Evolutionary conservation across 2,329 filamentous ascomycete genomes (phyloP).

Genomic region (Phyllosticta ampelicida): DNA sequence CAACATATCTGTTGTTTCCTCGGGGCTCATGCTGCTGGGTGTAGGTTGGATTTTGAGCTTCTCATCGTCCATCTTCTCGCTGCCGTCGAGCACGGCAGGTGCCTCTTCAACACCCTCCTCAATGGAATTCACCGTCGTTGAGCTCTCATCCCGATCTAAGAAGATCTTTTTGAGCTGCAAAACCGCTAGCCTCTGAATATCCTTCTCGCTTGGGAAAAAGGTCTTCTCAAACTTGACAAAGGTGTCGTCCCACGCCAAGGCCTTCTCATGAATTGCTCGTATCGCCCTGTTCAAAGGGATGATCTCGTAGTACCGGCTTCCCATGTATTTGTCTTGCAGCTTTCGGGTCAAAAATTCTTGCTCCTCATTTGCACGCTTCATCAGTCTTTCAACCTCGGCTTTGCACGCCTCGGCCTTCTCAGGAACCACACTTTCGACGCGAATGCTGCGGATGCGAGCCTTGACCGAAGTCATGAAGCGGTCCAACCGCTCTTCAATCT

Average conservation of each 20-base stretch:
- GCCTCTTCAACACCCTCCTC: slow-evolving; percentile 51
- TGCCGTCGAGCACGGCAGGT: slow-evolving; percentile 14
- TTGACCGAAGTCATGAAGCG: slow-evolving; percentile 84
- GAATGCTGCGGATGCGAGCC: slow-evolving; percentile 73
- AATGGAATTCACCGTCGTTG: slow-evolving; percentile 58
- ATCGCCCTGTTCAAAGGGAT: slow-evolving; percentile 86
- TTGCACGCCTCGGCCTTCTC: slow-evolving; percentile 78
- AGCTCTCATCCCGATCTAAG: slow-evolving; percentile 71
- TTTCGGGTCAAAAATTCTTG: slow-evolving; percentile 62
- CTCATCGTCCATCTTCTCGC: slow-evolving; percentile 15
- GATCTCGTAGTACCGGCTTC: slow-evolving; percentile 91
- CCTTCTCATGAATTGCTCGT: slow-evolving; percentile 83
- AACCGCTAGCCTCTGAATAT: slow-evolving; percentile 83
- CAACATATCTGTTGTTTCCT: slow-evolving; percentile 54
- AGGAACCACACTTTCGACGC: slow-evolving; percentile 78
- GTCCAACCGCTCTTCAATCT: slow-evolving; percentile 70
- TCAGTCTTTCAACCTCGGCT: slow-evolving; percentile 67
- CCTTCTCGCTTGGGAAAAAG: slow-evolving; percentile 89
- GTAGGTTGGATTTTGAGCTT: slow-evolving; percentile 21
- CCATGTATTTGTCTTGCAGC: slow-evolving; percentile 82
- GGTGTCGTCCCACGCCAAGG: slow-evolving; percentile 81
- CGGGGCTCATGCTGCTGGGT: slow-evolving; percentile 40
- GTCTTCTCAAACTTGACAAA: slow-evolving; percentile 88
- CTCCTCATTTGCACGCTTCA: slow-evolving; percentile 73
- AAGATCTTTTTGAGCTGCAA: slow-evolving; percentile 93